Conservation (phyloP, 352 stramenopile species). For the Phytophthora hybrid region DNA sequence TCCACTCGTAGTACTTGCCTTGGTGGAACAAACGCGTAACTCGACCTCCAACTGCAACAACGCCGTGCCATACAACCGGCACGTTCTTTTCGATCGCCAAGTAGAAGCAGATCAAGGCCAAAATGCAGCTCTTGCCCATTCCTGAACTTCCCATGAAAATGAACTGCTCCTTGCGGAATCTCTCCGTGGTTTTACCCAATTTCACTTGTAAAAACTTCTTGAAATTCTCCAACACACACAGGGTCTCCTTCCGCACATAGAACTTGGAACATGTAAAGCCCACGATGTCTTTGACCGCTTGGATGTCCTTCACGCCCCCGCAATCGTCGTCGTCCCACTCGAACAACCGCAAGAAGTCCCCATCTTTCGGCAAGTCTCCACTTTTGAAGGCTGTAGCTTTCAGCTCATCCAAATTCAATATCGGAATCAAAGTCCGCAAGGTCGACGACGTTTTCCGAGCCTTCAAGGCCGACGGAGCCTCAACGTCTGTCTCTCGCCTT, state of each 20-base stretch:
- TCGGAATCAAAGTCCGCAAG: too few species aligned
- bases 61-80: constrained; percentile 12
- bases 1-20: constrained; percentile 21
- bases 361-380: not conserved
- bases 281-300: constrained; percentile 4
- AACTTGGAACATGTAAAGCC: constrained; percentile 1
- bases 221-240: constrained; percentile 22
- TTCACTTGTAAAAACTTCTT: not conserved
- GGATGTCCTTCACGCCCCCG: constrained; percentile 4
- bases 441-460: too few species aligned
- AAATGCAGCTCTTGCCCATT: constrained; percentile 22
- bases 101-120: constrained; percentile 27
- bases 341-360: constrained; percentile 10
- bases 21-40: constrained; percentile 19
- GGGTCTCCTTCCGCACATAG: constrained; percentile 8
- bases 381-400: not conserved
- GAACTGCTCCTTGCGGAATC: not conserved
- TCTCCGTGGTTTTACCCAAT: not conserved
- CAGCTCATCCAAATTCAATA: too few species aligned
- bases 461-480: too few species aligned
- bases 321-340: constrained; percentile 8
- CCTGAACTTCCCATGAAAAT: constrained; percentile 22
- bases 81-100: not conserved
- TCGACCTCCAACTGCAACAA: too few species aligned
- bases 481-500: too few species aligned